These are phyloP conservation scores for Cornus florida DNA, from an alignment of 148 eudicot species.

Conservation along the genomic window DNA sequence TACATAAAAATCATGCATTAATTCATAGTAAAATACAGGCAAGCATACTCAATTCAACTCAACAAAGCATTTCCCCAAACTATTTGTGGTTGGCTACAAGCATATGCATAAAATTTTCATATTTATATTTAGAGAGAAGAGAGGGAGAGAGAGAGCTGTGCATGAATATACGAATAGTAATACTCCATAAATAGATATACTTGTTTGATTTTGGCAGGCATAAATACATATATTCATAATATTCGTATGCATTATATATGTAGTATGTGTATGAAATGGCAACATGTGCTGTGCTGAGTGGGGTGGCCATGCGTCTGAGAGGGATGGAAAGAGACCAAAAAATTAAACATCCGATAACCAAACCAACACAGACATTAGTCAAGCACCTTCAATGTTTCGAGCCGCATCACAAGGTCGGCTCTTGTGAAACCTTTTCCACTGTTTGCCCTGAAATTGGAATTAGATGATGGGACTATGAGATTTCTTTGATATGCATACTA, in stretches of 20 bases:
- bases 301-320: background rate
- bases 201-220: background rate
- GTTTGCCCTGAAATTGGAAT: slow-evolving; percentile 64
- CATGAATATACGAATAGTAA: too few species aligned
- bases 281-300: background rate
- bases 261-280: too few species aligned
- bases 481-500: background rate
- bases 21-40: background rate
- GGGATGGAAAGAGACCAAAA: background rate
- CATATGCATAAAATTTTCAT: background rate
- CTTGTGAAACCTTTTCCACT: slow-evolving; percentile 67
- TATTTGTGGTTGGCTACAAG: background rate
- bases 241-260: background rate
- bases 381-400: slow-evolving; percentile 59
- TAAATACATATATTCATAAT: background rate
- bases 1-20: background rate
- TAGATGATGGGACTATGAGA: slow-evolving; percentile 6
- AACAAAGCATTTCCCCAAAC: too few species aligned
- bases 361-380: background rate
- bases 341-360: background rate
- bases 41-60: too few species aligned
- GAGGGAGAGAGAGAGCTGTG: background rate
- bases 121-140: background rate
- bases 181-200: background rate
- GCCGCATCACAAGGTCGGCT: slow-evolving; percentile 62